A percentile compares a stretch with the other conserved stretches of the same genome.
Evolutionary conservation across 768 basidiomycete species (phyloP).

Genomic region (Russula ochroleuca): DNA sequence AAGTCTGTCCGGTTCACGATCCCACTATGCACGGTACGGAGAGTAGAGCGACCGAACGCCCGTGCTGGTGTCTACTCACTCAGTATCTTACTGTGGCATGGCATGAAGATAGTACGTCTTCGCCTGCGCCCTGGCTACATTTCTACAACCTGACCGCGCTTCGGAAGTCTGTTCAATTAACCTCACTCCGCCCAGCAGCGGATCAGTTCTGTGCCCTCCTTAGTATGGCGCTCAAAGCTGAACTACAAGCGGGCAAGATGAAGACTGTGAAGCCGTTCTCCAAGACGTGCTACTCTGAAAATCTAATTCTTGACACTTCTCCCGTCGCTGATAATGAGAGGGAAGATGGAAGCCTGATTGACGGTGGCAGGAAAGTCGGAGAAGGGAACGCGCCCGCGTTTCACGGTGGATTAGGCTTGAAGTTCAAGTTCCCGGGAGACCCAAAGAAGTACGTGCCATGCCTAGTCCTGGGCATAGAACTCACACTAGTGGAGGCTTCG

Average conservation of each 20-base stretch:
- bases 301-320: constrained; percentile 57
- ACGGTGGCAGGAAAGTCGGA: constrained; percentile 52
- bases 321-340: constrained; percentile 36
- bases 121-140: not conserved
- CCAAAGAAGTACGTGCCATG: constrained; percentile 67
- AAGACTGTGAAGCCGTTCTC: constrained; percentile 87
- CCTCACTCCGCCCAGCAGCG: constrained; percentile 87
- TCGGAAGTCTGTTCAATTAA: constrained; percentile 82
- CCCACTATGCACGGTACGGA: constrained; percentile 85
- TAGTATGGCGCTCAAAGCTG: constrained; percentile 82
- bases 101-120: constrained; percentile 78
- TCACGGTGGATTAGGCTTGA: constrained; percentile 74
- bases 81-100: constrained; percentile 90
- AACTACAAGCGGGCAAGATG: constrained; percentile 90
- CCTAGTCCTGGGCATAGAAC: not conserved
- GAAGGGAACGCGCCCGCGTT: constrained; percentile 55
- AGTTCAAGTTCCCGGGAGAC: constrained; percentile 89
- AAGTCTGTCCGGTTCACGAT: constrained; percentile 90
- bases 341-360: constrained; percentile 61
- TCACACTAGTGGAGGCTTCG: constrained; percentile 51
- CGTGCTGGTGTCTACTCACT: constrained; percentile 95
- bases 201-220: constrained; percentile 89
- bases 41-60: constrained; percentile 91
- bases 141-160: not conserved
- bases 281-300: constrained; percentile 92